Base-by-base conservation (phyloP, 208 protist species). In the Leishmania tropica region DNA sequence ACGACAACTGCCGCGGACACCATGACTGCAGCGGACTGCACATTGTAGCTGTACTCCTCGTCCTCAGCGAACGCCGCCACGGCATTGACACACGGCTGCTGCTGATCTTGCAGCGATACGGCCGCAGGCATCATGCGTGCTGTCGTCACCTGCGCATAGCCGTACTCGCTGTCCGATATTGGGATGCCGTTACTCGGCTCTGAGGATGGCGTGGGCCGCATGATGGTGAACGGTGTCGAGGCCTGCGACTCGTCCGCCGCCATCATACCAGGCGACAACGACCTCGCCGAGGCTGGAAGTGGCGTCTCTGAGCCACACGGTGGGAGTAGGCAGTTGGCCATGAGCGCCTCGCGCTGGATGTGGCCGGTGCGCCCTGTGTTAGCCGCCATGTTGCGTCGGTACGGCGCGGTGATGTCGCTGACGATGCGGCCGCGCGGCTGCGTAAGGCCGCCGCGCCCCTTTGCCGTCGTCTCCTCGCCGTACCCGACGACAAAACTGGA, bases 351-450 rank as follows among this genome's bases (percentile, higher is more conserved):
- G 65, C 82, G 51, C 54, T 58, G 78, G 56, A 75, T 72, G 62
- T 54, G 15, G 40, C 78, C 73, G 42, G 80, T 81, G 51, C 67
- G 72, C 7, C 78, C 82, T 13, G 83, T 82, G 54, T 62, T 76
- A 19, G 60, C 71, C 3, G 68, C 72, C 47, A 70, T 76, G 78
- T 81, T 81, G 76, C 83, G 83, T 4, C 83, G 78, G 78, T 85
- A 85, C 77, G 77, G 76, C 2, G 83, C 83, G 15, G 83, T 85
- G 45, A 85, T 74, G 62, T 85, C 83, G 74, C 78, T 85, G 17
- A 85, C 71, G 45, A 82, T 47, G 62, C 74, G 83, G 58, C 83
- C 76, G 11, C 83, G 83, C 31, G 73, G 83, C 37, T 78, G 51
- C 11, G 83, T 85, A 42, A 85, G 83, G 10, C 78, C 78, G 37